Evolutionary conservation across 768 basidiomycete genomes (phyloP), one percentile per base, ranked within the genome.

Genomic region (Rhodotorula graminis): DNA sequence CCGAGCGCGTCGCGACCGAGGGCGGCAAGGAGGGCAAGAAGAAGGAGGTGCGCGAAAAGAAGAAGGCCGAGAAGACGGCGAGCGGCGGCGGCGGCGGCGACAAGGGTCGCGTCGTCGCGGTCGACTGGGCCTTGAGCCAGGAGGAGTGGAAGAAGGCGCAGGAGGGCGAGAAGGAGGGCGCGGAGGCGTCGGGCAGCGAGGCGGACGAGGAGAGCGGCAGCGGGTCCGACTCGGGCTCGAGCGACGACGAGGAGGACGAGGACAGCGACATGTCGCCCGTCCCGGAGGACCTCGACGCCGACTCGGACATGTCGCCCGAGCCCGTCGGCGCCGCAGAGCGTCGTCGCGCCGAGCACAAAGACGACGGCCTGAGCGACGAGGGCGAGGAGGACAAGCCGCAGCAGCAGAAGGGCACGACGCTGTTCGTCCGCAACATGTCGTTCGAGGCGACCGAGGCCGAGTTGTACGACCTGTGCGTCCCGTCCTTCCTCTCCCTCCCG

Each of bases 81-180:
- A 79, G 85, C 0, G 82, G 80, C 3, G 83, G 90, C 29, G 82
- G 83, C 84, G 78, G 83, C 82, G 80, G 80, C 31, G 78, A 79
- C 42, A 80, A 82, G 70, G 82, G 82, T 63, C 84, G 93, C 64
- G 82, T 87, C 25, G 90, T 95, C 52, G 92, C 93, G 14, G 95
- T 98, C 40, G 94, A 97, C 82, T 97, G 93, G 92, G 95, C 93
- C 8, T 81, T 97, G 80, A 92, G 92, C 80, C 95, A 96, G 82
- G 90, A 91, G 61, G 90, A 88, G 81, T 96, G 92, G 91, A 85
- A 91, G 80, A 88, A 90, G 79, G 89, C 88, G 76, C 79, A 83
- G 87, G 58, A 47, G 14, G 79, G 68, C 27, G 80, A 77, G 31
- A 76, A 74, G 44, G 82, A 60, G n/a, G 58, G 56, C n/a, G 40